A percentile compares a stretch with the other conserved stretches of the same genome.
These are phyloP conservation scores for Gentiana straminea DNA, from an alignment of 257 asterid genomes.

Conservation along the genomic window DNA sequence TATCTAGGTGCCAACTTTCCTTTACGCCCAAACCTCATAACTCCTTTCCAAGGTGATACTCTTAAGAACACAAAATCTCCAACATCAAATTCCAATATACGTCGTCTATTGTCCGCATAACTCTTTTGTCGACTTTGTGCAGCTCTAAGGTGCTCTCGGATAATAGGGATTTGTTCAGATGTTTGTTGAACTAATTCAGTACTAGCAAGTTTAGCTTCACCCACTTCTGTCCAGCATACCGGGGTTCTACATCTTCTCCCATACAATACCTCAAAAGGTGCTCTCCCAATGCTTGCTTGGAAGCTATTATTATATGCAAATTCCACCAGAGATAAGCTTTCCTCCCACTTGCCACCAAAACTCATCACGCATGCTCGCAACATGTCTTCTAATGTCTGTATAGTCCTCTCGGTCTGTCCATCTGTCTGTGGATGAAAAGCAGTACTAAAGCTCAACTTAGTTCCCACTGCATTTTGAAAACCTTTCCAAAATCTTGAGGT, in stretches of 20 bases:
- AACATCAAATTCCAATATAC: not conserved
- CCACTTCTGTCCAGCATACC: not conserved
- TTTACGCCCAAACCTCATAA: slow-evolving; percentile 4
- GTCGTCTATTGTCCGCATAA: slow-evolving; percentile 5
- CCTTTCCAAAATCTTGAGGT: no score
- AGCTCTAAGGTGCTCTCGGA: not conserved
- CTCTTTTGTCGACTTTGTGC: not conserved
- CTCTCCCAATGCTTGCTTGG: not conserved
- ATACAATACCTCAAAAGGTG: not conserved
- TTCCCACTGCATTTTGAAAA: no score
- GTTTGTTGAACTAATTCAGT: not conserved
- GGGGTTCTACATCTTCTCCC: not conserved
- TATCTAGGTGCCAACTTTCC: not conserved
- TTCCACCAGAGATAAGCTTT: not conserved
- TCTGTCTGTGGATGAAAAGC: slow-evolving; percentile 1
- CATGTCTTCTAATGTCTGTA: slow-evolving; percentile 3
- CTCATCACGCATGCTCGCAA: not conserved
- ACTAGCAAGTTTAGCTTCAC: not conserved
- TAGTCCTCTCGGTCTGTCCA: not conserved
- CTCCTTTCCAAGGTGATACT: not conserved
- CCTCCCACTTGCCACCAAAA: slow-evolving; percentile 7
- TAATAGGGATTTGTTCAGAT: not conserved
- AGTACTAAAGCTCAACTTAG: slow-evolving; percentile 1
- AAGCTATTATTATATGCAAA: slow-evolving; percentile 3
- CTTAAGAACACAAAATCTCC: not conserved